Percentiles rank a stretch among this genome's conserved stretches.
phyloP scores from a whole-genome alignment of 2,329 filamentous ascomycete species.

The Trichoderma simmonsii region DNA sequence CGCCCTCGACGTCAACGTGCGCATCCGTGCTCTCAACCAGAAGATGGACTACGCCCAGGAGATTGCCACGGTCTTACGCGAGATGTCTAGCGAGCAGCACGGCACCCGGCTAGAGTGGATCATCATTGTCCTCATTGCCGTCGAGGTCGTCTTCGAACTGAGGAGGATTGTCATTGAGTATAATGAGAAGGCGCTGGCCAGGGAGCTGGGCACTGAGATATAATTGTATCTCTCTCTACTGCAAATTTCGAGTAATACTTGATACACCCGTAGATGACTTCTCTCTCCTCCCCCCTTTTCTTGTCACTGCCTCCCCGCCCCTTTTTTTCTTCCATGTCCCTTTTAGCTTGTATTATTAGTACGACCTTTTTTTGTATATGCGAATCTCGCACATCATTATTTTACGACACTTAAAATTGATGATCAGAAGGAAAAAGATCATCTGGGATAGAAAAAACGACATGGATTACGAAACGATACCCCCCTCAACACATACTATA shows the following conservation, averaged over 20 bases:
- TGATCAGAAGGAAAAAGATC: neutral
- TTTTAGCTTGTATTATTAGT: slow-evolving; percentile 5
- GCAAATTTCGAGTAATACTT: neutral
- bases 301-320: neutral
- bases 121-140: slow-evolving; percentile 88
- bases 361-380: neutral
- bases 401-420: neutral
- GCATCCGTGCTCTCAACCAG: slow-evolving; percentile 89
- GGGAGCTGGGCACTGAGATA: slow-evolving; percentile 11
- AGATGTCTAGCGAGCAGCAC: slow-evolving; percentile 87
- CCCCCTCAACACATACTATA: slow-evolving; percentile 14
- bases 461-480: neutral
- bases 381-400: neutral
- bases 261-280: neutral
- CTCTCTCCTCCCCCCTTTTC: neutral
- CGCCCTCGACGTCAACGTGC: slow-evolving; percentile 83
- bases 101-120: slow-evolving; percentile 88
- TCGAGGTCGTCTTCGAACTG: slow-evolving; percentile 88
- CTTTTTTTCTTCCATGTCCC: neutral
- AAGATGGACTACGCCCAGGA: slow-evolving; percentile 98
- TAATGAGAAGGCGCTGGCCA: slow-evolving; percentile 35
- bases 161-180: slow-evolving; percentile 67
- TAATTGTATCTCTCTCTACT: neutral
- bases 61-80: slow-evolving; percentile 83
- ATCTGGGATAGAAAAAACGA: neutral